phyloP scores from a whole-genome alignment of 2,329 filamentous ascomycete species.

The Phialemonium atrogriseum region DNA sequence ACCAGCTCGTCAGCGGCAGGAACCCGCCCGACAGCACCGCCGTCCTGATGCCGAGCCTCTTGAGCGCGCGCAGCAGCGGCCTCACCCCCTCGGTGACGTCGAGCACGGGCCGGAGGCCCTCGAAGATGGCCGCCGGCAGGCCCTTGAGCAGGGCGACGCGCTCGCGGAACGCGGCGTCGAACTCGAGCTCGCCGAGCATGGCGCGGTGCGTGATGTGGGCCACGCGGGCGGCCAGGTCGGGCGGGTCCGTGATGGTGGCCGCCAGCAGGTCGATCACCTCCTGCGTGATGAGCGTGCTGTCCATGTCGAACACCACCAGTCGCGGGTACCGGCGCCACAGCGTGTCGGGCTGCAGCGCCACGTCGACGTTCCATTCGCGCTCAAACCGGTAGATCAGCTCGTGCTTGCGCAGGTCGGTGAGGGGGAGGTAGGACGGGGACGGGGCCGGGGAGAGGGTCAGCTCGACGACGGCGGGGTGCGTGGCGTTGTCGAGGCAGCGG shows the following conservation, averaged over 20 bases:
- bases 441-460: conserved; percentile 54
- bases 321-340: conserved; percentile 74
- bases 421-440: conserved; percentile 52
- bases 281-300: conserved; percentile 92
- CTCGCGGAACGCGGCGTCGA: conserved; percentile 73
- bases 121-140: conserved; percentile 69
- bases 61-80: conserved; percentile 66
- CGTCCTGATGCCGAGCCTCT: conserved; percentile 72
- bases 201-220: conserved; percentile 85
- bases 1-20: conserved; percentile 78
- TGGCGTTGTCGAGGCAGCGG: conserved; percentile 53
- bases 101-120: conserved; percentile 65
- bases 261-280: conserved; percentile 97
- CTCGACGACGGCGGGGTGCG: conserved; percentile 57
- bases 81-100: conserved; percentile 75
- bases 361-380: conserved; percentile 81
- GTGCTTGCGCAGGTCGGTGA: conserved; percentile 67
- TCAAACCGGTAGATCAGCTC: conserved; percentile 79
- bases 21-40: conserved; percentile 92
- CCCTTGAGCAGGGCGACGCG: conserved; percentile 75
- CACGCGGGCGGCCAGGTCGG: conserved; percentile 72
- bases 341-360: conserved; percentile 65
- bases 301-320: conserved; percentile 96
- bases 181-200: conserved; percentile 95
- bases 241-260: conserved; percentile 58